These are phyloP conservation scores for Porpolomopsis calyptriformis DNA, from an alignment of 768 basidiomycete genomes.

Conservation along the genomic window DNA sequence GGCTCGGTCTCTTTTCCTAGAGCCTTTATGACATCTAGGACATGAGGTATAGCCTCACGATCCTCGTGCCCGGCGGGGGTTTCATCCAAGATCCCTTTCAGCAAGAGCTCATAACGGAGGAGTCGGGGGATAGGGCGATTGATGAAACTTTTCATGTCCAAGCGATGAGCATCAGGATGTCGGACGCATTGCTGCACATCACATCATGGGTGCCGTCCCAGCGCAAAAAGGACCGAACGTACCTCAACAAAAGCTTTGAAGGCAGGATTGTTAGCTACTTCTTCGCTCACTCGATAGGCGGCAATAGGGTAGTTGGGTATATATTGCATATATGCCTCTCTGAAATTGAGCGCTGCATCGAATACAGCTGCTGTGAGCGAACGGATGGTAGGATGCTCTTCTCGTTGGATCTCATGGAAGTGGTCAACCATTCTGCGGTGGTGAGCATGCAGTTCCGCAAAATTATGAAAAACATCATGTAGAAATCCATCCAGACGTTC, in stretches of 20 bases:
- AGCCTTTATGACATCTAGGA: slow-evolving; percentile 77
- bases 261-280: slow-evolving; percentile 67
- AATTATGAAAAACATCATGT: slow-evolving; percentile 83
- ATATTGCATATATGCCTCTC: slow-evolving; percentile 88
- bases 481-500: slow-evolving; percentile 70
- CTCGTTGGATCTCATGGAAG: slow-evolving; percentile 78
- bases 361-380: slow-evolving; percentile 77
- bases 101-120: slow-evolving; percentile 76
- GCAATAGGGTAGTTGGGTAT: slow-evolving; percentile 91
- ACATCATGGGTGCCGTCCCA: slow-evolving; percentile 13
- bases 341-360: slow-evolving; percentile 86
- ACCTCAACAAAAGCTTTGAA: slow-evolving; percentile 83
- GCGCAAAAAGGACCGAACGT: slow-evolving; percentile 14
- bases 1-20: slow-evolving; percentile 83
- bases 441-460: slow-evolving; percentile 60
- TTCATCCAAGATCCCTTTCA: slow-evolving; percentile 72
- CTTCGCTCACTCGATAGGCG: slow-evolving; percentile 77
- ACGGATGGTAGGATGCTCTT: slow-evolving; percentile 71
- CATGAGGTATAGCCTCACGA: slow-evolving; percentile 60
- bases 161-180: slow-evolving; percentile 66
- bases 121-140: slow-evolving; percentile 85
- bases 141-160: slow-evolving; percentile 91
- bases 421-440: slow-evolving; percentile 69
- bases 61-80: slow-evolving; percentile 72
- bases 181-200: slow-evolving; percentile 35